These are phyloP conservation scores for Mychonastes homosphaera DNA, from an alignment of 139 green algal species.

Conservation along the genomic window DNA sequence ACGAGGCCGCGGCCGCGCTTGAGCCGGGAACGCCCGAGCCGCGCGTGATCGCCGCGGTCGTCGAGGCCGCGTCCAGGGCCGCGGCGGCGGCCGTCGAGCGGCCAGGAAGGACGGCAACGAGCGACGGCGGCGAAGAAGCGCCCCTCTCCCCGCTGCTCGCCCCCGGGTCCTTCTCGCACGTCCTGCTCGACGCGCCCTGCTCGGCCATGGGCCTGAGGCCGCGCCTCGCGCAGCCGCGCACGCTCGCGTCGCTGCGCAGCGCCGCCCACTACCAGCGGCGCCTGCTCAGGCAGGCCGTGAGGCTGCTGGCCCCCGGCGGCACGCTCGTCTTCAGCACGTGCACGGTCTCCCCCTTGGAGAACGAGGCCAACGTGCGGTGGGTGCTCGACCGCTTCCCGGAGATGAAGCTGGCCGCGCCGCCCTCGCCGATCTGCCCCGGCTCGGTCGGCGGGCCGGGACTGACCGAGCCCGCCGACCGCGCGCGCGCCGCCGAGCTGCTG, in stretches of 20 bases:
- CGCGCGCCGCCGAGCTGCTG: neutral
- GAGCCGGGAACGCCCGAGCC: too few species aligned
- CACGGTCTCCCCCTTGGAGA: slow-evolving; percentile 79
- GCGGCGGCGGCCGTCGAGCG: too few species aligned
- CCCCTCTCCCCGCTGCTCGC: slow-evolving; percentile 31
- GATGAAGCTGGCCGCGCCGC: slow-evolving; percentile 45
- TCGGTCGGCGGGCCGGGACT: slow-evolving; percentile 54
- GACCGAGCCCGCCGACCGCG: slow-evolving; percentile 12
- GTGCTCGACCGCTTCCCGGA: slow-evolving; percentile 61
- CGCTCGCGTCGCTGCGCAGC: slow-evolving; percentile 12
- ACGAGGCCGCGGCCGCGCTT: too few species aligned
- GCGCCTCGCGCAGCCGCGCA: slow-evolving; percentile 35
- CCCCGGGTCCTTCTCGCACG: slow-evolving; percentile 57
- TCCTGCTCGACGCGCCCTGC: slow-evolving; percentile 88
- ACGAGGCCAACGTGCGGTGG: slow-evolving; percentile 79
- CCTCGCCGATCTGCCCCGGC: too few species aligned
- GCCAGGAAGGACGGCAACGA: too few species aligned
- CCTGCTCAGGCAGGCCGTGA: slow-evolving; percentile 62
- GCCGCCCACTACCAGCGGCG: slow-evolving; percentile 62
- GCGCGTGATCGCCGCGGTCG: too few species aligned
- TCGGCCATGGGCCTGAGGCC: slow-evolving; percentile 76
- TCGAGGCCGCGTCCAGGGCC: too few species aligned
- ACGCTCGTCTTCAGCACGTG: slow-evolving; percentile 84
- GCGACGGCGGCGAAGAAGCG: too few species aligned
- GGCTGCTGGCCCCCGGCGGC: slow-evolving; percentile 63